Percentiles rank a stretch among this genome's conserved stretches.
Evolutionary conservation across 2,329 filamentous ascomycete species (phyloP).

Genomic region (Aspergillus chevalieri): DNA sequence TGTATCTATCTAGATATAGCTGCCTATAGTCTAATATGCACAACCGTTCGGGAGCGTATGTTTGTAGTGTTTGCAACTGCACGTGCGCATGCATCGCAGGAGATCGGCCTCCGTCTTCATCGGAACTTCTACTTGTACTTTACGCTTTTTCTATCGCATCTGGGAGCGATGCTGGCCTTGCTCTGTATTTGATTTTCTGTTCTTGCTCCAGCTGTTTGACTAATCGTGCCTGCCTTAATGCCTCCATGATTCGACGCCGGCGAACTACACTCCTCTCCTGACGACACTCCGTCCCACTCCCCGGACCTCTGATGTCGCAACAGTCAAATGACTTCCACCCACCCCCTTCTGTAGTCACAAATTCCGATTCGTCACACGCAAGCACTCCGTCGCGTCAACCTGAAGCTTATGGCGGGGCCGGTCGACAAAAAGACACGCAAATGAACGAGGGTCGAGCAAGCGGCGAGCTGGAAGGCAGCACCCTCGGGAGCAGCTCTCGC

Average conservation of each 20-base stretch:
- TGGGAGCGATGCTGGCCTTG: neutral
- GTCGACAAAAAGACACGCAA: constrained; percentile 12
- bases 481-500: constrained; percentile 31
- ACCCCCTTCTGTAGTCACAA: constrained; percentile 10
- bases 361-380: neutral
- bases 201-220: neutral
- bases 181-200: neutral
- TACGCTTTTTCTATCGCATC: neutral
- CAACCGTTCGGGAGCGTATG: constrained; percentile 1
- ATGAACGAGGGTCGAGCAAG: constrained; percentile 25
- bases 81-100: constrained; percentile 7
- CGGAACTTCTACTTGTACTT: too few relatives aligned
- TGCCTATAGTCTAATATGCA: neutral
- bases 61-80: constrained; percentile 19
- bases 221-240: neutral
- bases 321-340: constrained; percentile 11
- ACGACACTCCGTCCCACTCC: constrained; percentile 12
- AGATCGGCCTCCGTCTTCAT: neutral
- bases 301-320: constrained; percentile 17
- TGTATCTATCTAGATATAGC: neutral
- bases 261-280: constrained; percentile 17
- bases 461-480: constrained; percentile 32
- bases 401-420: constrained; percentile 14
- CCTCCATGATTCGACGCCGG: constrained; percentile 16
- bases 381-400: neutral